These are phyloP conservation scores for Plasmodium relictum DNA, from an alignment of 169 alveolate species.

Conservation along the genomic window DNA sequence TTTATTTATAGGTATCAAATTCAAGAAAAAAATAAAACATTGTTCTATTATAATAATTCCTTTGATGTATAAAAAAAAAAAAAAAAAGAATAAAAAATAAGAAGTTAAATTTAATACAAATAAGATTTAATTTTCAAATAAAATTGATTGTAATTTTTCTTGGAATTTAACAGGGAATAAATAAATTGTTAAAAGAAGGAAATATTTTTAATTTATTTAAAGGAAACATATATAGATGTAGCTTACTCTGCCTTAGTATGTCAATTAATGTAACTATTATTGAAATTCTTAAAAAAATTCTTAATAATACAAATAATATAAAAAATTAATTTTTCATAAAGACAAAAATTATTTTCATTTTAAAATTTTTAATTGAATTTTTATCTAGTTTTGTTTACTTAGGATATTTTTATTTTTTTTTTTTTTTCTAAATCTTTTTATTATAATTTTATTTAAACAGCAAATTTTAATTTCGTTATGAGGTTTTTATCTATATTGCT, in stretches of 20 bases:
- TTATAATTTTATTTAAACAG: no score
- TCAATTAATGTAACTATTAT: slow-evolving; percentile 49
- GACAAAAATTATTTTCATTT: no score
- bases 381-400: no score
- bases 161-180: slow-evolving; percentile 27
- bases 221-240: slow-evolving; percentile 62
- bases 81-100: background rate
- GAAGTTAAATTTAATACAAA: background rate
- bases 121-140: background rate
- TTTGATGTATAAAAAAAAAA: slow-evolving; percentile 35
- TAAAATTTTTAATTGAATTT: no score
- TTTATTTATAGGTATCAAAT: slow-evolving; percentile 45
- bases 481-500: no score
- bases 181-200: slow-evolving; percentile 51
- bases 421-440: no score
- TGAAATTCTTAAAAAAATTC: slow-evolving; percentile 28
- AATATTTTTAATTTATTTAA: slow-evolving; percentile 33
- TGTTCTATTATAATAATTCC: slow-evolving; percentile 47
- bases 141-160: background rate
- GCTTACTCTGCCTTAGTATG: slow-evolving; percentile 57
- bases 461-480: no score
- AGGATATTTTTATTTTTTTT: no score
- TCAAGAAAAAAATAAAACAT: slow-evolving; percentile 55
- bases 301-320: background rate
- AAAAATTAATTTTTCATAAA: background rate